Base-by-base conservation (phyloP, 306 rosid genomes). In the Boehmeria nivea region DNA sequence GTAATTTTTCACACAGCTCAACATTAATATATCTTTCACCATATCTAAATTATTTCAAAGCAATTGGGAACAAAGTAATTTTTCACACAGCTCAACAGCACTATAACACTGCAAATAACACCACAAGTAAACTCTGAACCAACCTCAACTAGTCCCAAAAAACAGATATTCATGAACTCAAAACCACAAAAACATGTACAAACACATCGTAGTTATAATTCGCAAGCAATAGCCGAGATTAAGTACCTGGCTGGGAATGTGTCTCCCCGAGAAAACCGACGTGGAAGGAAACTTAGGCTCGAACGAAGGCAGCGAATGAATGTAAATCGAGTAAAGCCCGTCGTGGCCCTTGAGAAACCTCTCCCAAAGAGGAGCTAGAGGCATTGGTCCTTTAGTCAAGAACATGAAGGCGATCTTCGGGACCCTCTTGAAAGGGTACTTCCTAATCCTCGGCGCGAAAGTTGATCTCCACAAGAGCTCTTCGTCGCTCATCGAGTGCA, bases 351-450 rank as follows among this genome's bases (percentile, higher is more conserved):
- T 71, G 25, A 93, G 55, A 85, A 93, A 93, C 75, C 81, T 93
- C 83, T 93, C 96, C 99, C 96, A 93, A 39, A 93, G 83, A 6
- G 89, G 94, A 27, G 99, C 84, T 17, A 93, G 65, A 7, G 95
- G 99, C 86, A 93, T 63, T 1, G 93, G 89, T 20, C 99, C 99
- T 61, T 87, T 93, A 7, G 96, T 87, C 76, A 93, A 69, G 76
- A 93, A 93, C 99, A 93, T 87, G 36, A 93, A 79, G 23, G 96
- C 99, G 72, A 87, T 70, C 86, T 87, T 93, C 0, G 87, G 96
- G 72, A 85, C 94, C 62, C 95, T 81, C 13, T 43, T 20, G 50
- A 75, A 87, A 54, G 99, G 99, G 66, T 81, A 87, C n/a, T 51
- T 52, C 51, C 66, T 71, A 15, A 78, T 77, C 68, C 79, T 49